A percentile compares a stretch with the other conserved stretches of the same genome.
Conservation (phyloP, 495 filamentous ascomycete genomes). For the Umbilicaria muhlenbergii region DNA sequence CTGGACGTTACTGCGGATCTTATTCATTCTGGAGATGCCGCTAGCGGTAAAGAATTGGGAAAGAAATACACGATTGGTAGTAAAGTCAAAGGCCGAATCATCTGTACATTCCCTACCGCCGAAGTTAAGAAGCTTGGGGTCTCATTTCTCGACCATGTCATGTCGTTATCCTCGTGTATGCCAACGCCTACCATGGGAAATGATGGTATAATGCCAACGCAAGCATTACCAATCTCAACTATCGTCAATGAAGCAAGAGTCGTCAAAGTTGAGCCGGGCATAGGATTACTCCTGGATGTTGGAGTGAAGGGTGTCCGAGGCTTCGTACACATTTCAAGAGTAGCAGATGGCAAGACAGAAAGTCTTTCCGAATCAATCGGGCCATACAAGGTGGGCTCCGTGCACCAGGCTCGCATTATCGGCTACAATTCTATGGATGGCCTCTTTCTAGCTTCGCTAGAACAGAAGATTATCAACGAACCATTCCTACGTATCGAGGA, state of each 20-base stretch:
- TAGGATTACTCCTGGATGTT: slow-evolving; percentile 71
- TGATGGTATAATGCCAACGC: slow-evolving; percentile 30
- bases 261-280: slow-evolving; percentile 53
- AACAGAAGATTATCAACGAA: slow-evolving; percentile 68
- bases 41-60: slow-evolving; percentile 45
- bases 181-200: slow-evolving; percentile 12
- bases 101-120: slow-evolving; percentile 64
- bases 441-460: slow-evolving; percentile 69
- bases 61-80: slow-evolving; percentile 63
- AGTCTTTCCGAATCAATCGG: slow-evolving; percentile 58
- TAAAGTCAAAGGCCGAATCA: slow-evolving; percentile 73
- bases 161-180: slow-evolving; percentile 42
- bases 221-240: slow-evolving; percentile 52
- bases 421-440: slow-evolving; percentile 80
- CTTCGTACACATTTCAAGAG: slow-evolving; percentile 83
- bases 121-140: slow-evolving; percentile 73
- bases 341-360: slow-evolving; percentile 79
- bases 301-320: slow-evolving; percentile 58
- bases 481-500: slow-evolving; percentile 83
- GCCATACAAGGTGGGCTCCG: slow-evolving; percentile 56
- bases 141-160: slow-evolving; percentile 69
- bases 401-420: slow-evolving; percentile 66
- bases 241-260: slow-evolving; percentile 64
- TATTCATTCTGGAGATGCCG: slow-evolving; percentile 64
- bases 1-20: slow-evolving; percentile 79